Evolutionary conservation across 805 yeast species (phyloP).

Genomic region (Suhomyces xylopsoci): DNA sequence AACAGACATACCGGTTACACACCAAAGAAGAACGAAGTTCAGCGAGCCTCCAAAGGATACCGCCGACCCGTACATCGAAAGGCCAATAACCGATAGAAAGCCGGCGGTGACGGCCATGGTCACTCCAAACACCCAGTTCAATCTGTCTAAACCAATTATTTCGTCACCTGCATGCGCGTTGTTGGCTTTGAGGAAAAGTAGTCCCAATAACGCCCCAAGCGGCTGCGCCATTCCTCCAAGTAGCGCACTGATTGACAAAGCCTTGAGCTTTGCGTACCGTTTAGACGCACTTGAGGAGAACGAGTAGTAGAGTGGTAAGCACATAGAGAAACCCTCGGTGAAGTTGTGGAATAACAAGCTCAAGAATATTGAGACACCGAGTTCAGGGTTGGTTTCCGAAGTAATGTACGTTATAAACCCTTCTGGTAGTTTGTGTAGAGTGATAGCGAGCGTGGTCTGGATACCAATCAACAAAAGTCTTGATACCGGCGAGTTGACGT

Average conservation of each 20-base stretch:
- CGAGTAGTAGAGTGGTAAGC: constrained; percentile 82
- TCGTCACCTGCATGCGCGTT: constrained; percentile 26
- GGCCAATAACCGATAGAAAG: constrained; percentile 72
- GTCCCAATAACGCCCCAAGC: constrained; percentile 77
- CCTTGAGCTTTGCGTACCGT: constrained; percentile 44
- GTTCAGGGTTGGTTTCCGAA: constrained; percentile 54
- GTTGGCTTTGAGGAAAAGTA: constrained; percentile 40
- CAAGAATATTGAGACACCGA: constrained; percentile 79
- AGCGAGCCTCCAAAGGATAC: constrained; percentile 75
- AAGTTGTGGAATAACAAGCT: constrained; percentile 87
- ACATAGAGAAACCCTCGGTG: constrained; percentile 92
- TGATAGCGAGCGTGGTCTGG: constrained; percentile 84
- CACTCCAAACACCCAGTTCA: constrained; percentile 53
- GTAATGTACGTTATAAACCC: constrained; percentile 88
- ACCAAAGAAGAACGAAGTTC: constrained; percentile 55
- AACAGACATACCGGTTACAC: constrained; percentile 54
- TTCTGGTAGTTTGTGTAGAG: constrained; percentile 91
- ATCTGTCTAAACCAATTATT: constrained; percentile 28
- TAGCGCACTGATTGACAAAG: constrained; percentile 60
- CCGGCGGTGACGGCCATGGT: constrained; percentile 78
- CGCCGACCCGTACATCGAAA: constrained; percentile 85
- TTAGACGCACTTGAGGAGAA: constrained; percentile 47
- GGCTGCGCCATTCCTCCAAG: constrained; percentile 89
- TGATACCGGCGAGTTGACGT: constrained; percentile 71
- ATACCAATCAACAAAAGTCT: constrained; percentile 81